Base-by-base conservation (phyloP, 768 basidiomycete species). In the Atractiella rhizophila region DNA sequence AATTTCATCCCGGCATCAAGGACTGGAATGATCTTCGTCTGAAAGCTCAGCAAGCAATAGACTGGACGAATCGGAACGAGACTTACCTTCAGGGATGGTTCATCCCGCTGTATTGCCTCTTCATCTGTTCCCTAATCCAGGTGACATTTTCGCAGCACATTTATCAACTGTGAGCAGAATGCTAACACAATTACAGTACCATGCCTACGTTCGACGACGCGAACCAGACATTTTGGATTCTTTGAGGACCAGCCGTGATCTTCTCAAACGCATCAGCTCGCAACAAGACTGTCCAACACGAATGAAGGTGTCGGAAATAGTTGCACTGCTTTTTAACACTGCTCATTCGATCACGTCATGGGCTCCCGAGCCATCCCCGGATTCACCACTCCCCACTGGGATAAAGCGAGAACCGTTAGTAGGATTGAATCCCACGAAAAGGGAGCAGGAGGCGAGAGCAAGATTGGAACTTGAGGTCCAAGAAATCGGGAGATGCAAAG, bases 31-130 rank as follows among this genome's bases (percentile, higher is more conserved):
- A 35, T 24, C 43, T 55, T 34, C 47, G 48, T 27, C 13, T 18
- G 20, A 38, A 44, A 20, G 39, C 49, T 13, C 35, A 50, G 15
- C 42, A 51, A 27, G 52, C 54, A 25, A 54, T 55, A 38, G 47
- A 52, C 19, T 55, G 52, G 50, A 48, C 50, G 38, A 51, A 55
- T 40, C 43, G 41, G 30, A 48, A 55, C 37, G 52, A 51, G 37
- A 40, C 30, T 10, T 48, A 45, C 31, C 41, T 55, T 35, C 52
- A 55, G 24, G 49, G 48, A 9, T 54, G 52, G 52, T 46, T 54
- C 27, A 42, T 46, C 11, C 44, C 46, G 6, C 38, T 48, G 3
- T 55, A 55, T 33, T 39, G 46, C 11, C 47, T 54, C 42, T 49
- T 55, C 44, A 41, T 54, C 16, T 51, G 50, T 40, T 35, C 37